Conservation (phyloP, 106 monocot species). For the Dactylorhiza incarnata region DNA sequence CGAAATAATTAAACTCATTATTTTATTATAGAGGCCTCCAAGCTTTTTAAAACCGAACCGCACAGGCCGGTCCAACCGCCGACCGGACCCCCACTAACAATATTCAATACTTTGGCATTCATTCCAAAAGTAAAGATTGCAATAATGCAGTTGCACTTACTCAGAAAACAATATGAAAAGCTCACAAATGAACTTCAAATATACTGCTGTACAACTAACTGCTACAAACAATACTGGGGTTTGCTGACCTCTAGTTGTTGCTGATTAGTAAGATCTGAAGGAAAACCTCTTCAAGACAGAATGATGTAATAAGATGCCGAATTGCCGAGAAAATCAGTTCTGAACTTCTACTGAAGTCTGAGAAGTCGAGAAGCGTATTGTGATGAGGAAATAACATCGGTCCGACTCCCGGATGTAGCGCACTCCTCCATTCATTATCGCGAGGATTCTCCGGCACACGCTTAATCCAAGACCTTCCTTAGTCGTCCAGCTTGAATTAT, state of each 20-base stretch:
- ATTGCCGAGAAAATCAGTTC: background rate
- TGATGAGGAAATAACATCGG: conserved; percentile 59
- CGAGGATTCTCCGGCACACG: conserved; percentile 58
- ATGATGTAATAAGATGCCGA: background rate
- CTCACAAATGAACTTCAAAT: background rate
- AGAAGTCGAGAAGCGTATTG: conserved; percentile 39
- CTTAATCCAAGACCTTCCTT: conserved; percentile 78
- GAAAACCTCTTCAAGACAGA: background rate
- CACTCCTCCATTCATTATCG: conserved; percentile 81
- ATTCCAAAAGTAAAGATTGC: background rate
- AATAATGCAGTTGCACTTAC: background rate
- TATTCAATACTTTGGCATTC: too few species aligned
- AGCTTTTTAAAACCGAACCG: too few species aligned
- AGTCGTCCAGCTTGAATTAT: conserved; percentile 60
- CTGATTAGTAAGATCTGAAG: conserved; percentile 1
- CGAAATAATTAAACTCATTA: too few species aligned
- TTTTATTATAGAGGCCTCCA: too few species aligned
- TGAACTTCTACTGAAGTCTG: background rate
- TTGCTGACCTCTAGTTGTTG: background rate
- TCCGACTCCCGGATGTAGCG: conserved; percentile 89
- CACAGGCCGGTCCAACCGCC: too few species aligned
- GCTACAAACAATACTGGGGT: background rate
- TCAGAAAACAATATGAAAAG: background rate
- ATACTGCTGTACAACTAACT: conserved; percentile 2
- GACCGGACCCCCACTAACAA: too few species aligned